Evolutionary conservation across 805 yeast species (phyloP), one percentile per base, ranked within the genome.

Genomic region (Pichia rugopelliculosa): DNA sequence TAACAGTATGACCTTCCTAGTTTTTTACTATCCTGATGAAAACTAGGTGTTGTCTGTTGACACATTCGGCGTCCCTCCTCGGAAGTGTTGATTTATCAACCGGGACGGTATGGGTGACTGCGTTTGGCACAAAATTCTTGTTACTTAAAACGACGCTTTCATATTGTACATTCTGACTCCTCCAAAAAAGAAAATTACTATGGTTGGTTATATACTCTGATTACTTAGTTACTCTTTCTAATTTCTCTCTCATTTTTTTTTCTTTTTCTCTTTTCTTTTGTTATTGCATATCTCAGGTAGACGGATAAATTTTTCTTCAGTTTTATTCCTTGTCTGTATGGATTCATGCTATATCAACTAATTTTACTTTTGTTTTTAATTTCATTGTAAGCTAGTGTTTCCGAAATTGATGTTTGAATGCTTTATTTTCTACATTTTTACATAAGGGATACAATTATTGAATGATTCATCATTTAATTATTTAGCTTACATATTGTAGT

Each of bases 21-120:
- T 80, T 77, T 77, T 76, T 74, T 75, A 68, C 71, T 59, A 64
- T 68, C 56, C 75, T 77, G 82, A 77, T 77, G 82, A 77, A 72
- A 68, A 66, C 77, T 75, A 73, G 75, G 80, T 80, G 77, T 56
- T 60, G 65, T 59, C 60, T 61, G 55, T 61, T 58, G 61, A 59
- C 64, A 52, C 66, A 57, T 53, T 72, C 61, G 55, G 59, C 53
- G 50, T 57, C 61, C 65, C 67, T 53, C 56, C 47, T 47, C 50
- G 50, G 44, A 53, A 42, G 51, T 47, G 46, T 39, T 41, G 45
- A 46, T 42, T 33, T 46, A 42, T 48, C 42, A 45, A 44, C 52
- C 46, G 67, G 66, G 66, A 51, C 51, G 51, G 42, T 48, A 56
- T 61, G 60, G 58, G 49, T 60, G 66, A 63, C 37, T 44, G 65